Base-by-base conservation (phyloP, 2,329 filamentous ascomycete species). In the Ascochyta fabae region DNA sequence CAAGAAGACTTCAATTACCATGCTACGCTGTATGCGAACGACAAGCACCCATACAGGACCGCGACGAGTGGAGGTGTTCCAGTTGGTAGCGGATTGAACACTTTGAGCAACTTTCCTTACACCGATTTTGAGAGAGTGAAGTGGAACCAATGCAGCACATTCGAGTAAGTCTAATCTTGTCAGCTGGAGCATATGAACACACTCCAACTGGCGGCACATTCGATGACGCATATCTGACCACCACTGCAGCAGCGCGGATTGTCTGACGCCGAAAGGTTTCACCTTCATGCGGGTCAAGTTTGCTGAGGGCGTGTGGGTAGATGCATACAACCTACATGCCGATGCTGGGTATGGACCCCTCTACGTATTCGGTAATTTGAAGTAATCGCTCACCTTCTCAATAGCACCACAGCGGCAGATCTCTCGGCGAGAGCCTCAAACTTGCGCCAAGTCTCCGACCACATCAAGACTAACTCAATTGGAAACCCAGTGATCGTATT, bases 1-100 rank as follows among this genome's bases (percentile, higher is more conserved):
- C 87, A 90, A 69, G 87, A 89, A 78, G 85, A 89, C 69, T 89
- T 89, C 78, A 88, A 88, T 74, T 89, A 85, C 72, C 86, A 90
- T 44, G 65, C 65, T 10, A 79, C 80, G 53, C 81, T 90, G 60
- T 89, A 89, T 72, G 77, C 77, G 9, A 84, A 83, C 13, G 84
- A 87, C 69, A 80, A 78, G 39, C 85, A 88, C 64, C 78, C 84
- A 3, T 81, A 83, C 71, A 81, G 87, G 49, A 89, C 87, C 1
- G 71, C 85, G 0, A 89, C 86, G 2, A 86, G 85, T 5, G 87
- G 87, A n/a, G 85, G 84, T 23, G 86, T 85, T 0, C 81, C 78
- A 0, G 80, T 89, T 60, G 87, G 87, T 9, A 84, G 80, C 46
- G 87, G 87, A 1, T 75, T 90, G 48, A 90, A 89, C 76, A 85